Percentiles rank a stretch among this genome's conserved stretches.
phyloP scores from a whole-genome alignment of 306 rosid species.

The Pterocarpus santalinus region DNA sequence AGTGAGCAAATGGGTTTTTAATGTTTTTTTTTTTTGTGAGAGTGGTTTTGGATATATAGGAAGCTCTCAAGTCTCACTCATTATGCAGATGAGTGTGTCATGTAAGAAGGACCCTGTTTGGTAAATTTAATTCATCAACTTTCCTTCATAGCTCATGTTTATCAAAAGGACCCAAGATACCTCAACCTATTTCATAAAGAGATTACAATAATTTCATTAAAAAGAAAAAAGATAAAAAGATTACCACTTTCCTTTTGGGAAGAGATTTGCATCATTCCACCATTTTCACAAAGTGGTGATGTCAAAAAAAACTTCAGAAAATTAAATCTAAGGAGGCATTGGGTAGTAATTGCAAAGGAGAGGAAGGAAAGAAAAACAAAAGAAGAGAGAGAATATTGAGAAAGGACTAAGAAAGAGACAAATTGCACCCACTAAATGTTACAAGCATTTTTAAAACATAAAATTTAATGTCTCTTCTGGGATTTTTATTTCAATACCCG shows the following conservation, averaged over 20 bases:
- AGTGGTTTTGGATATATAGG: not conserved
- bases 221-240: not conserved
- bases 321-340: not conserved
- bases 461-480: not conserved
- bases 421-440: conserved; percentile 24
- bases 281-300: not conserved
- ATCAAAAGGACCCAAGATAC: not conserved
- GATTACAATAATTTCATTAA: not conserved
- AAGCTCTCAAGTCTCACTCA: conserved; percentile 37
- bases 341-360: not conserved
- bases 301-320: not conserved
- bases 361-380: not conserved
- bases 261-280: conserved; percentile 36
- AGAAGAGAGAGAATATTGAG: not conserved
- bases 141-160: conserved; percentile 1
- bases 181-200: not conserved
- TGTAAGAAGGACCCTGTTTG: not conserved
- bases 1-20: not conserved
- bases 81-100: not conserved
- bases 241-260: conserved; percentile 29
- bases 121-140: not conserved
- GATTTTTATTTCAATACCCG: conserved; percentile 11
- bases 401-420: not conserved
- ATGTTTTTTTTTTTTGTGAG: not conserved
- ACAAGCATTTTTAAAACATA: not conserved